Evolutionary conservation across 768 basidiomycete species (phyloP), one percentile per base, ranked within the genome.

Genomic region (Suillus luteus): DNA sequence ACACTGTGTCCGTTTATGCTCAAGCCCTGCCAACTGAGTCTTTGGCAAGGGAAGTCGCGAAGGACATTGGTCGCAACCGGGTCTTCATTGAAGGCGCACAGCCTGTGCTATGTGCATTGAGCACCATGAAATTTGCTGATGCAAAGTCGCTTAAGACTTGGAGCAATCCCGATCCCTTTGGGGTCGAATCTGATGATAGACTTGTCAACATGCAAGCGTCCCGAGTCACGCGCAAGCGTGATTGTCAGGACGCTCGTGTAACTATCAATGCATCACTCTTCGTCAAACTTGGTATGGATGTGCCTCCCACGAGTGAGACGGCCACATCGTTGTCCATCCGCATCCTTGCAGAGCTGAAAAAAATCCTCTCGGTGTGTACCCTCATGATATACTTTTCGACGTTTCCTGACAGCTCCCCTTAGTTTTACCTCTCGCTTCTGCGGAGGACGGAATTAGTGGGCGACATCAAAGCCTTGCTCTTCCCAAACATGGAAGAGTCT

Each of bases 261-360:
- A 35, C 62, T 3, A 49, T 78, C 7, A 70, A 82, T 43, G 33
- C 46, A 10, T 62, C 68, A 7, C 72, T 70, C 0, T 79, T 82
- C 57, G 68, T 65, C 5, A 72, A 63, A 27, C 66, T 81, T 24
- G 71, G 71, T 0, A 24, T 64, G 3, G 43, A 43, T 12, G 69
- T 75, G 1, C 81, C 82, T 6, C 31, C 48, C 7, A 69, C 63
- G 6, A 43, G 51, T 2, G 63, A 46, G 14, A 77, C 75, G 14
- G 72, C 72, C 0, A 40, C 51, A 2, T 27, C 54, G 5, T 55
- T 69, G 15, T 64, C 69, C 0, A 9, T 15, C 3, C 49, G 68
- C 2, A 65, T 82, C 37, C 49, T 72, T 10, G 41, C 41, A 0
- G 48, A 71, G 1, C 76, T 79, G 59, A 72, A 72, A 61, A 40